Base-by-base conservation (phyloP, 2,329 filamentous ascomycete species). In the Penicillium sp. region DNA sequence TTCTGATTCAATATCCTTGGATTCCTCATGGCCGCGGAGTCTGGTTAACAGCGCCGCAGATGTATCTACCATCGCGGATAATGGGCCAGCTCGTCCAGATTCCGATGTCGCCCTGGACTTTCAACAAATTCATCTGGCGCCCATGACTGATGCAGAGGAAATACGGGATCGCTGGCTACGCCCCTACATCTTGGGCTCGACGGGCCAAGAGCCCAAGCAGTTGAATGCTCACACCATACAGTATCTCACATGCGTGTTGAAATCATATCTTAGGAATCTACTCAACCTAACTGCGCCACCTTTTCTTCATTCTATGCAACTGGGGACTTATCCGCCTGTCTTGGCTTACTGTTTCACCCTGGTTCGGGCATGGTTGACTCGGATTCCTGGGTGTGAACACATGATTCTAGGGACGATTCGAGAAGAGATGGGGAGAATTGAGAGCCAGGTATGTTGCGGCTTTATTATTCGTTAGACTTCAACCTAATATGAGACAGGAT, bases 141-240 rank as follows among this genome's bases (percentile, higher is more conserved):
- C 64, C 5, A 60, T 59, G n/a, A 17, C 49, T 0, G 62, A 63
- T 54, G 64, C 59, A 17, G 41, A 31, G 25, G 57, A 66, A 31
- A 69, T 71, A n/a, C 62, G 65, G 0, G 61, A 69, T 50, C 60
- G 65, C 37, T 70, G 68, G 68, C 37, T 70, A 19, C 56, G 63
- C 12, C 57, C 65, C 4, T 70, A 65, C 41, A 46, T 66, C 4
- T 31, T 67, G 1, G 44, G 62, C 5, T 54, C 63, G 7, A 36
- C 52, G 1, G 63, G 54, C 16, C 58, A 48, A 38, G 50, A 65
- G 26, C 64, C 57, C 4, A 70, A 68, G 47, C 50, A 52, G 3
- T 58, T 61, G 44, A 59, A 57, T 26, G 62, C 57, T 22, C 63
- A 59, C 14, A 67, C 67, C 3, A 42, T 68, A 14, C 60, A 67